Evolutionary conservation across 306 rosid genomes (phyloP).

Genomic region (Calophaca sinica): DNA sequence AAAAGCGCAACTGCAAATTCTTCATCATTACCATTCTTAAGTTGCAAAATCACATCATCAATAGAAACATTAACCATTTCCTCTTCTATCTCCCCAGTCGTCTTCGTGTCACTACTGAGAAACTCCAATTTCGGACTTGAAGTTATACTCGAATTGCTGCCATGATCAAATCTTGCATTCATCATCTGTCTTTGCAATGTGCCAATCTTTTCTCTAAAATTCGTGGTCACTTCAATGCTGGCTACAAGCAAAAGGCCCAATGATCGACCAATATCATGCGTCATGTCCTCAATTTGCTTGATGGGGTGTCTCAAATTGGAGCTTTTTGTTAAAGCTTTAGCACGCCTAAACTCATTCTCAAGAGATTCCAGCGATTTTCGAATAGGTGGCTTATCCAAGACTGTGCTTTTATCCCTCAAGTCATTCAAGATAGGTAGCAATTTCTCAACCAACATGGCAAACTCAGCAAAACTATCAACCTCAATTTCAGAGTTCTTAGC

Average conservation of each 20-base stretch:
- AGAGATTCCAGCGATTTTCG: conserved; percentile 79
- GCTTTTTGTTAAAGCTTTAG: conserved; percentile 53
- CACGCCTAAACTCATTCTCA: conserved; percentile 65
- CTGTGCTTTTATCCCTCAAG: conserved; percentile 52
- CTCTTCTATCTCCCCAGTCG: conserved; percentile 63
- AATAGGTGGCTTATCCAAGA: conserved; percentile 62
- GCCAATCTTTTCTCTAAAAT: conserved; percentile 66
- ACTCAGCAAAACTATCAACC: conserved; percentile 55
- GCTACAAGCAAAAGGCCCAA: conserved; percentile 75
- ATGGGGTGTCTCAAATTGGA: conserved; percentile 51
- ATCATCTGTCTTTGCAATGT: conserved; percentile 66
- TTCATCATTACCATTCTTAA: conserved; percentile 78
- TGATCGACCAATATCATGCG: conserved; percentile 82
- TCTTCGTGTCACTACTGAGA: conserved; percentile 49
- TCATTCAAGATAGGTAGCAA: conserved; percentile 66
- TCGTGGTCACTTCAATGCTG: conserved; percentile 63
- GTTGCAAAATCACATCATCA: conserved; percentile 64
- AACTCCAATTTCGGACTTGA: conserved; percentile 61
- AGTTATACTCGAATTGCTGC: conserved; percentile 50
- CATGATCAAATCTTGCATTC: conserved; percentile 54
- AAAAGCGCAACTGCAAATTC: conserved; percentile 64
- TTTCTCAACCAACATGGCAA: conserved; percentile 63
- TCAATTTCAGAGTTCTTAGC: conserved; percentile 59
- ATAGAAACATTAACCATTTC: conserved; percentile 52
- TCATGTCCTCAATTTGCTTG: conserved; percentile 65